Evolutionary conservation across 2,329 filamentous ascomycete species (phyloP), one percentile per base, ranked within the genome.

Genomic region (Onygenales sp.): DNA sequence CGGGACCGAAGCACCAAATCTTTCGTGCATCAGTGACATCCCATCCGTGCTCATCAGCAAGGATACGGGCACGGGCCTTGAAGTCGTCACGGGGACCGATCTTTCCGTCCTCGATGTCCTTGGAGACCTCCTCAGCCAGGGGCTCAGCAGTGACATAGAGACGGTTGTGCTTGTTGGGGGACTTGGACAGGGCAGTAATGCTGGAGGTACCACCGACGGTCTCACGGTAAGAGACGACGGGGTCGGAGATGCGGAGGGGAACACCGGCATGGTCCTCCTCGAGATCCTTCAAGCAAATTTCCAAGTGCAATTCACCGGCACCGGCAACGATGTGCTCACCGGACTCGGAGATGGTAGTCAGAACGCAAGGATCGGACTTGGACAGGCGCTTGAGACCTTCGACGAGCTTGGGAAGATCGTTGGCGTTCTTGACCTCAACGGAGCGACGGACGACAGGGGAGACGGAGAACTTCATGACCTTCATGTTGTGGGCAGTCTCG

Each of bases 391-490:
- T 98, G 63, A 98, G 91, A 89, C 93, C 93, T 82, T 98, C 93
- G 68, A 98, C 93, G 57, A 98, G 86, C 86, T 98, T 98, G 77
- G 93, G 93, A 61, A 98, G 85, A 83, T 98, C 93, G 80, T 95
- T 90, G 70, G 93, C 93, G 80, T 98, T 98, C 89, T 97, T 97
- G 82, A 96, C 92, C 79, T 96, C 89, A 70, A 98, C 93, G 76
- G 93, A 95, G 66, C 92, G 92, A 79, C 87, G 92, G 63, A 98
- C 93, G 78, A 98, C 93, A 68, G 93, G 93, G 57, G 93, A 97
- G 74, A 98, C 93, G 71, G 93, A 98, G 87, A 98, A 98, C 83
- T 96, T 97, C 93, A 98, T 98, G 79, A 98, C 93, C 87, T 97
- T 97, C 70, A 98, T 80, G 86, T 98, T 98, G 87, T 98, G 93